Percentiles rank a stretch among this genome's conserved stretches.
Conservation (phyloP, 108 stramenopile species). For the Discostella stelligeroides region DNA sequence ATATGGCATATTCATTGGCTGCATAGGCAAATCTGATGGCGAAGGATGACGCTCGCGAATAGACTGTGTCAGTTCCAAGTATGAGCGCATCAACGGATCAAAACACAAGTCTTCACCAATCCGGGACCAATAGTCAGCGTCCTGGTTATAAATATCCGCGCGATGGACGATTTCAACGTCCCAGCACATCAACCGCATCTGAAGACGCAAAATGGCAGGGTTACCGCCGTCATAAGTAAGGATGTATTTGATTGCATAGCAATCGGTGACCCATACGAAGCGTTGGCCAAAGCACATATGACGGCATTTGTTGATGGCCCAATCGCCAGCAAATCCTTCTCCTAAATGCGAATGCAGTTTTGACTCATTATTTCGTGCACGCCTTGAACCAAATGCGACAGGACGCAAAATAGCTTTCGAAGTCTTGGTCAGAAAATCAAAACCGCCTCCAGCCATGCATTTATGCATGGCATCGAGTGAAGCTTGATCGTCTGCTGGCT, state of each 20-base stretch:
- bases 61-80: neutral
- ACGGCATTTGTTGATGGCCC: slow-evolving; percentile 22
- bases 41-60: too few species aligned
- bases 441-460: slow-evolving; percentile 8
- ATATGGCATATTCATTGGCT: too few species aligned
- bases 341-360: too few species aligned
- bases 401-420: slow-evolving; percentile 1
- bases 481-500: slow-evolving; percentile 1
- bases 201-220: too few species aligned
- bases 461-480: slow-evolving; percentile 3
- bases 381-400: slow-evolving; percentile 12
- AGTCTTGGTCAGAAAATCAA: neutral
- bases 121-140: too few species aligned
- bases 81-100: neutral
- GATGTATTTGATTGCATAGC: slow-evolving; percentile 5
- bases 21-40: too few species aligned
- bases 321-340: slow-evolving; percentile 20
- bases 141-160: neutral
- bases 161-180: slow-evolving; percentile 14
- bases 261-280: too few species aligned
- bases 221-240: slow-evolving; percentile 19
- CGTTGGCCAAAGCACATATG: too few species aligned
- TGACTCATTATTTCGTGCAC: neutral
- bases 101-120: slow-evolving; percentile 1
- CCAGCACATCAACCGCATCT: slow-evolving; percentile 5